These are phyloP conservation scores for Pinus taeda DNA, from an alignment of 75 land plant species.

Conservation along the genomic window DNA sequence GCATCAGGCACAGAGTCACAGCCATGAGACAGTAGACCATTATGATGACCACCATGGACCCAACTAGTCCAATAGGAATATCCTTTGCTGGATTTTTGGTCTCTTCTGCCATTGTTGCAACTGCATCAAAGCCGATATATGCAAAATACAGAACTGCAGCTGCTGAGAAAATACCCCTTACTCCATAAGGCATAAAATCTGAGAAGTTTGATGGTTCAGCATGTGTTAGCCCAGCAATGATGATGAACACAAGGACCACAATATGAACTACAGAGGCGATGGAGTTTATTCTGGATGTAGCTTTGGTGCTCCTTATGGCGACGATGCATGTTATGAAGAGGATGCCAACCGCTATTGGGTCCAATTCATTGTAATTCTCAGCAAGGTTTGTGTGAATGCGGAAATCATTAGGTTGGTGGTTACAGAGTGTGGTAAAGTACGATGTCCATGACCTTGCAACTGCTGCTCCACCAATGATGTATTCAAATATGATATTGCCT, in stretches of 20 bases:
- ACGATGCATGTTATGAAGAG: constrained; percentile 24
- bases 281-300: constrained; percentile 63
- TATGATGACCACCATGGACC: too few species aligned
- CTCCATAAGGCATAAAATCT: constrained; percentile 46
- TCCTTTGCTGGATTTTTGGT: constrained; percentile 61
- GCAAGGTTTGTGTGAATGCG: constrained; percentile 46
- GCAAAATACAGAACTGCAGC: constrained; percentile 34
- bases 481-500: constrained; percentile 90
- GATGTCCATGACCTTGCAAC: constrained; percentile 88
- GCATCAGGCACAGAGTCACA: too few species aligned
- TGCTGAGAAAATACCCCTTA: constrained; percentile 60
- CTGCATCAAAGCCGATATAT: too few species aligned
- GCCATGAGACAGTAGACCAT: too few species aligned
- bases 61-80: constrained; percentile 64
- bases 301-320: constrained; percentile 59
- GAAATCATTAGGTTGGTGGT: constrained; percentile 43
- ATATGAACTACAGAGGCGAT: constrained; percentile 64
- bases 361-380: constrained; percentile 50
- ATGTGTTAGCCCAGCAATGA: constrained; percentile 71
- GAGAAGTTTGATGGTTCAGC: constrained; percentile 29
- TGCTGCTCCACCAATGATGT: constrained; percentile 66
- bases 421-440: constrained; percentile 74
- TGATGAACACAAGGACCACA: constrained; percentile 43
- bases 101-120: constrained; percentile 45
- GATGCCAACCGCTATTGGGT: constrained; percentile 75